A percentile compares a stretch with the other conserved stretches of the same genome.
phyloP scores from a whole-genome alignment of 805 yeast genomes.

The Kazachstania bromeliacearum region DNA sequence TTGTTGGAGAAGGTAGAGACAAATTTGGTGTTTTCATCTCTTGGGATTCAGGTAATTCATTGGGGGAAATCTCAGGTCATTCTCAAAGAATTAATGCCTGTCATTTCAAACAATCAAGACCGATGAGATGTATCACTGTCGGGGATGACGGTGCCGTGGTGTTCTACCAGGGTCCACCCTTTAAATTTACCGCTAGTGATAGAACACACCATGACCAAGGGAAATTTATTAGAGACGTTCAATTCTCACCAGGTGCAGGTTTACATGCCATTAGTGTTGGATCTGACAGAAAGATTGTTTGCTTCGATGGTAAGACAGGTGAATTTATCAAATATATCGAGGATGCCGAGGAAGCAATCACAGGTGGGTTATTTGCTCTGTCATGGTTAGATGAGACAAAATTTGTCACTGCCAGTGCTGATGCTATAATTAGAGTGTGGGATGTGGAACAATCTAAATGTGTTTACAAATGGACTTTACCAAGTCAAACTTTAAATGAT shows the following conservation, averaged over 20 bases:
- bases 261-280: conserved; percentile 66
- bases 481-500: conserved; percentile 26
- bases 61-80: conserved; percentile 94
- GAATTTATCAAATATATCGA: conserved; percentile 48
- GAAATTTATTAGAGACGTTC: conserved; percentile 71
- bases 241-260: conserved; percentile 70
- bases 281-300: conserved; percentile 63
- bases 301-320: conserved; percentile 85
- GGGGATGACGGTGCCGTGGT: conserved; percentile 82
- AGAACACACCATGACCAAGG: conserved; percentile 56
- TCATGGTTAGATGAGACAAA: conserved; percentile 48
- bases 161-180: conserved; percentile 87
- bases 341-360: conserved; percentile 38
- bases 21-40: conserved; percentile 87
- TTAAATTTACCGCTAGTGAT: conserved; percentile 66
- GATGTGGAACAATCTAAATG: conserved; percentile 36
- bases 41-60: conserved; percentile 92
- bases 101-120: conserved; percentile 74
- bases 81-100: conserved; percentile 76
- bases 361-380: conserved; percentile 74
- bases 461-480: conserved; percentile 41
- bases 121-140: conserved; percentile 88
- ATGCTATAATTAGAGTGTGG: conserved; percentile 64
- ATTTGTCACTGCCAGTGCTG: conserved; percentile 81
- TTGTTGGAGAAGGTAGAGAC: conserved; percentile 92